Conservation (phyloP, 1,284 basidiomycete genomes). For the Golubevia sp. region DNA sequence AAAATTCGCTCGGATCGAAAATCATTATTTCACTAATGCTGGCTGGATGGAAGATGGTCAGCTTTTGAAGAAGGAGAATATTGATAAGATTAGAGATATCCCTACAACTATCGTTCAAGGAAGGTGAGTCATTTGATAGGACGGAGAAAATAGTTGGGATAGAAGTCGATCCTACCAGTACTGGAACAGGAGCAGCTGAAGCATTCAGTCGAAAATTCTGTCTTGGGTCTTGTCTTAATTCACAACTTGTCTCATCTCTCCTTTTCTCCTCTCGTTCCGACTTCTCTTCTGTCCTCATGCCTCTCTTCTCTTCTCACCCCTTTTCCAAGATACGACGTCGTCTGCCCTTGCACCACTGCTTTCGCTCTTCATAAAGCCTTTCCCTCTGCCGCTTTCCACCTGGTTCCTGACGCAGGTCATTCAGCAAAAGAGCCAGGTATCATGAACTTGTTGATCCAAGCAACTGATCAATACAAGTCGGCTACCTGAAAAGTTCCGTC, state of each 20-base stretch:
- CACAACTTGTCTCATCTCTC: not conserved
- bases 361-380: slow-evolving; percentile 51
- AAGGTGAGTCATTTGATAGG: slow-evolving; percentile 19
- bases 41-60: slow-evolving; percentile 91
- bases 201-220: not conserved
- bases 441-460: slow-evolving; percentile 75
- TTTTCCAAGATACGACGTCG: slow-evolving; percentile 57
- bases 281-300: not conserved
- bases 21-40: slow-evolving; percentile 55
- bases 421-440: slow-evolving; percentile 80
- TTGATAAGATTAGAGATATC: slow-evolving; percentile 75
- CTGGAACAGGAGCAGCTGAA: no score
- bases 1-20: slow-evolving; percentile 16
- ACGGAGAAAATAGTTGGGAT: no score
- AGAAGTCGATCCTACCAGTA: not conserved
- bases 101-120: slow-evolving; percentile 85
- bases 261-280: not conserved
- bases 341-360: slow-evolving; percentile 65
- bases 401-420: slow-evolving; percentile 91
- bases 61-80: slow-evolving; percentile 78
- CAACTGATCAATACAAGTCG: slow-evolving; percentile 55
- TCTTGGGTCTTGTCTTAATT: not conserved
- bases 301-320: not conserved
- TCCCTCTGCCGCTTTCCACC: slow-evolving; percentile 27
- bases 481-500: slow-evolving; percentile 5